Conservation (phyloP, 129 eudicot species). For the Flaveria bidentis region DNA sequence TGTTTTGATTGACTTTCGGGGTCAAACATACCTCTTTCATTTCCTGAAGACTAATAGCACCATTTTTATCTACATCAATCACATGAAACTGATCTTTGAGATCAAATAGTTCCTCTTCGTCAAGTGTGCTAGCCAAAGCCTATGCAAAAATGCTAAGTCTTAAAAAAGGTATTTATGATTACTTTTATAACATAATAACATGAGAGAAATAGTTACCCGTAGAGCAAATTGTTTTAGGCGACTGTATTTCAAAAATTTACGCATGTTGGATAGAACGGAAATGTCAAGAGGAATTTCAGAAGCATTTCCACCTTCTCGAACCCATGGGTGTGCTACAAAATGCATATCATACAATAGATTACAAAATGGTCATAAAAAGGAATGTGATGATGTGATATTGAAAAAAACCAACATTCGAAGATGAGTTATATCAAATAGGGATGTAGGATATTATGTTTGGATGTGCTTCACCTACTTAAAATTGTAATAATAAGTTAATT, state of each 20-base stretch:
- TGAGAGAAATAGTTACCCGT: conserved; percentile 44
- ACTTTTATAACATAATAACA: neutral
- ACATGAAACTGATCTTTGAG: conserved; percentile 93
- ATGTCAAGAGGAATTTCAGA: conserved; percentile 94
- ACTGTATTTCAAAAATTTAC: conserved; percentile 89
- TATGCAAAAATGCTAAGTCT: conserved; percentile 23
- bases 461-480: neutral
- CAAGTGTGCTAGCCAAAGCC: conserved; percentile 93
- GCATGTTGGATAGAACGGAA: conserved; percentile 82
- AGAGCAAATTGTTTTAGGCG: conserved; percentile 87
- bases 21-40: conserved; percentile 74
- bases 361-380: conserved; percentile 1
- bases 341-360: conserved; percentile 3
- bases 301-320: conserved; percentile 97
- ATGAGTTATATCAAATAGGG: neutral
- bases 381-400: neutral
- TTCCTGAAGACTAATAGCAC: conserved; percentile 91
- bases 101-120: conserved; percentile 74
- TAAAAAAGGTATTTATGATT: conserved; percentile 6
- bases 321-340: conserved; percentile 94
- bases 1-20: conserved; percentile 9
- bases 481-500: neutral
- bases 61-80: conserved; percentile 94
- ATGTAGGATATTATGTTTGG: conserved; percentile 1
- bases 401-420: neutral